These are phyloP conservation scores for Coemansia sp. DNA, from an alignment of 371 early-diverging fungal genomes.

Conservation along the genomic window DNA sequence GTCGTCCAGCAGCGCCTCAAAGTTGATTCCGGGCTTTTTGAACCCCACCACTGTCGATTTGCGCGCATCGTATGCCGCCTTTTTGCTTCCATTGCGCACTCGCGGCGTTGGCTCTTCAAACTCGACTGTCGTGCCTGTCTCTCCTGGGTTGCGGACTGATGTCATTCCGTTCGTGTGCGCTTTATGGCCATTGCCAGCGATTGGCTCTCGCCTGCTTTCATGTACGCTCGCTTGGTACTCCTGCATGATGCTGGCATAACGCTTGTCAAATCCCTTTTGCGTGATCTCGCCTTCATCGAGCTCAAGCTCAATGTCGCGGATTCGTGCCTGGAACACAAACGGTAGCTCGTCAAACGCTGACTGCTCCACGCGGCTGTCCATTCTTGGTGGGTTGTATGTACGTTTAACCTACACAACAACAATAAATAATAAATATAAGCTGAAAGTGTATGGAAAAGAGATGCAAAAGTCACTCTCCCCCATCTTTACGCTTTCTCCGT, in stretches of 20 bases:
- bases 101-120: constrained; percentile 7
- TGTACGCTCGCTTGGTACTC: constrained; percentile 20
- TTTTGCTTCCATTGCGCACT: constrained; percentile 14
- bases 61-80: constrained; percentile 35
- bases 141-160: not conserved
- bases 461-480: not conserved
- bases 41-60: constrained; percentile 39
- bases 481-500: not conserved
- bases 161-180: not conserved
- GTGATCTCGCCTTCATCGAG: constrained; percentile 70
- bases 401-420: not conserved
- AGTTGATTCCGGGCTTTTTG: constrained; percentile 44
- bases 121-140: not conserved
- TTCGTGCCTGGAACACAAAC: constrained; percentile 51
- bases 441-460: not conserved
- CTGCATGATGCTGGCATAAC: constrained; percentile 46
- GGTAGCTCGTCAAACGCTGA: constrained; percentile 45
- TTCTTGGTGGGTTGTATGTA: not conserved
- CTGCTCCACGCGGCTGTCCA: constrained; percentile 7
- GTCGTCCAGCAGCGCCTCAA: constrained; percentile 42
- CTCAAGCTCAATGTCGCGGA: constrained; percentile 60
- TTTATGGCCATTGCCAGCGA: constrained; percentile 7
- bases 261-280: constrained; percentile 68
- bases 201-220: not conserved
- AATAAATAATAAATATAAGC: not conserved